Evolutionary conservation across 352 stramenopile species (phyloP), one percentile per base, ranked within the genome.

Genomic region (Pythium rhizo-oryzae): DNA sequence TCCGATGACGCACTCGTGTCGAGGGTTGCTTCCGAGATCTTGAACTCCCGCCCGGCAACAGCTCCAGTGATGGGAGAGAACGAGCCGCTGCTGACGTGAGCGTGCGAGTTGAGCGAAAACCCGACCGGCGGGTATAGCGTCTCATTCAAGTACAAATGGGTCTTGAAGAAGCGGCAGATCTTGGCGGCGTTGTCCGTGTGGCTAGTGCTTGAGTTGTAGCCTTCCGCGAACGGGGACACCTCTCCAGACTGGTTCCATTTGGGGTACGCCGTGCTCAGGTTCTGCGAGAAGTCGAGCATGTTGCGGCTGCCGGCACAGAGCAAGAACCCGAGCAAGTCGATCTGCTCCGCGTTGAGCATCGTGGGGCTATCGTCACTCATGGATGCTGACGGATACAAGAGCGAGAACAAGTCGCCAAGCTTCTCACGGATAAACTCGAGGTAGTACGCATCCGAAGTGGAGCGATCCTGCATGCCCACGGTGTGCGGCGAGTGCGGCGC

Each of bases 341-440:
- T 72, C 39, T 92, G 80, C 25, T 90, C 82, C 21, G 82, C 73
- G 24, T 72, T 87, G 9, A 95, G 54, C 19, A 85, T 72, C 15
- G 79, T 84, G 9, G 76, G 65, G 23, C 79, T 86, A 23, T 81
- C 72, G 21, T 89, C 78, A 35, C 78, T 80, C 25, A 90, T 65
- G 25, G 80, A 71, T 15, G 84, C 72, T 0, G 82, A 87, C 21
- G 82, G 84, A 44, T 85, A 93, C 28, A 95, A 59, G 35, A 95
- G 66, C 46, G 72, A 66, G 66, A 95, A 90, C 23, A 95, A 71
- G 54, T 90, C 83, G 37, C 89, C 81, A 30, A 95, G 76, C 62
- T 95, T 90, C 59, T 92, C 83, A 24, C 85, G 80, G 41, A 93
- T 81, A 71, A 93, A 95, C 21, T 81, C 71, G 53, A 95, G 55